Conservation (phyloP, 164 flowering plant species). For the Magnolia sinica region DNA sequence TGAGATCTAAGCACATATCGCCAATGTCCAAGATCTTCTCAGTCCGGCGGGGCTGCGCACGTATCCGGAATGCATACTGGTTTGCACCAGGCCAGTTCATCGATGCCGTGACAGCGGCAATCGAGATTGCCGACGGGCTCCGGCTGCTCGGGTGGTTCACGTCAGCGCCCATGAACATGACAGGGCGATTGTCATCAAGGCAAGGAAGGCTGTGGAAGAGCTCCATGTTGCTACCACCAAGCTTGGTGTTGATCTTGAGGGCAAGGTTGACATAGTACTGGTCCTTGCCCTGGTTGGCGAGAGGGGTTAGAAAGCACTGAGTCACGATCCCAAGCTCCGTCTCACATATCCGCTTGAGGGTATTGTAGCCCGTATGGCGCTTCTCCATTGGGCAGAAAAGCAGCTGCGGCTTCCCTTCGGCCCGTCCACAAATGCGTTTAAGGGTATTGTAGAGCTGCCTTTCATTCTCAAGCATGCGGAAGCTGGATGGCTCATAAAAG, state of each 20-base stretch:
- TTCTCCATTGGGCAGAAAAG: constrained; percentile 62
- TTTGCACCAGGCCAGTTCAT: constrained; percentile 87
- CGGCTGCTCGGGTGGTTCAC: constrained; percentile 71
- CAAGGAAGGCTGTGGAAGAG: constrained; percentile 44
- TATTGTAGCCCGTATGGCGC: constrained; percentile 58
- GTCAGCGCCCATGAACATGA: constrained; percentile 83
- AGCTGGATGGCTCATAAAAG: constrained; percentile 15
- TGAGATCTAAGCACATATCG: constrained; percentile 59
- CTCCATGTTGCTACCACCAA: constrained; percentile 79
- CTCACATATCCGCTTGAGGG: constrained; percentile 70
- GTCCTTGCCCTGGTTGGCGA: constrained; percentile 37
- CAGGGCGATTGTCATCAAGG: constrained; percentile 33
- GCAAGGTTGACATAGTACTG: constrained; percentile 63
- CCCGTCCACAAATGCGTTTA: constrained; percentile 6
- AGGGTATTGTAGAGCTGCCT: constrained; percentile 32
- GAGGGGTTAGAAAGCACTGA: constrained; percentile 52
- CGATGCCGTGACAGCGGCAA: constrained; percentile 73
- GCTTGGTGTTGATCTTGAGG: constrained; percentile 79
- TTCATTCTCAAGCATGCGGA: constrained; percentile 32
- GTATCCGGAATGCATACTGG: constrained; percentile 55
- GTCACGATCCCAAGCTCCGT: constrained; percentile 67
- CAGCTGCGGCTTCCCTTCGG: constrained; percentile 36
- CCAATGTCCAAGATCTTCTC: constrained; percentile 56
- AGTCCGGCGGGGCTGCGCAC: constrained; percentile 43
- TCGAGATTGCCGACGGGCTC: constrained; percentile 52